Conservation (phyloP, 768 basidiomycete genomes). For the Suillus bovinus region DNA sequence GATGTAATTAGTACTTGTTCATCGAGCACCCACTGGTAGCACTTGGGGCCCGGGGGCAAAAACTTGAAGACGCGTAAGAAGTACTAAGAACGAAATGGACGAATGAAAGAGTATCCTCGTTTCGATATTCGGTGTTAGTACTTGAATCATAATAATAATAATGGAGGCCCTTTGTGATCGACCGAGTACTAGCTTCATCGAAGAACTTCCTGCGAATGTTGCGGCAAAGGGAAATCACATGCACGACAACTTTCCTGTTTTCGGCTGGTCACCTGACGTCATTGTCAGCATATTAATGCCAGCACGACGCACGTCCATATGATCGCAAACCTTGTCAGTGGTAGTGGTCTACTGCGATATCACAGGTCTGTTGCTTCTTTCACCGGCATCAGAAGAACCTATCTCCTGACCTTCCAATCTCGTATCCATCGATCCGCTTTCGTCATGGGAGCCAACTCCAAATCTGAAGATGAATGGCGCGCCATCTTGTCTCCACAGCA, state of each 20-base stretch:
- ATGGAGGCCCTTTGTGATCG: background rate
- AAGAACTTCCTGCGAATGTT: no score
- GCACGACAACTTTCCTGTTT: background rate
- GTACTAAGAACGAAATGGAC: no score
- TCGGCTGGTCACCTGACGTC: slow-evolving; percentile 1
- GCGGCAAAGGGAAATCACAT: background rate
- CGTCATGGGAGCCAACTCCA: slow-evolving; percentile 24
- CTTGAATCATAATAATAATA: background rate
- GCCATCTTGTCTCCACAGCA: slow-evolving; percentile 80
- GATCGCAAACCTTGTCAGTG: background rate
- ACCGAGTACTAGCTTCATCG: no score
- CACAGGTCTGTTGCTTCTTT: background rate
- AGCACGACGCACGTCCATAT: background rate
- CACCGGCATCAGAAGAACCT: background rate
- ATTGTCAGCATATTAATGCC: background rate
- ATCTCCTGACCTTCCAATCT: background rate
- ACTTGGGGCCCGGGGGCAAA: no score
- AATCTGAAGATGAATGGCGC: slow-evolving; percentile 82
- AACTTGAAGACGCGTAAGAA: no score
- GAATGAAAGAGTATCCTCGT: no score
- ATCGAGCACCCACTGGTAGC: no score
- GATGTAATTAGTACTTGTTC: no score
- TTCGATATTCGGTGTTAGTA: no score
- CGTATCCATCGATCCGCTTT: slow-evolving; percentile 3
- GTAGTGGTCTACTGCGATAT: background rate